These are phyloP conservation scores for Podila epicladia DNA, from an alignment of 192 early-diverging fungal species.

Conservation along the genomic window DNA sequence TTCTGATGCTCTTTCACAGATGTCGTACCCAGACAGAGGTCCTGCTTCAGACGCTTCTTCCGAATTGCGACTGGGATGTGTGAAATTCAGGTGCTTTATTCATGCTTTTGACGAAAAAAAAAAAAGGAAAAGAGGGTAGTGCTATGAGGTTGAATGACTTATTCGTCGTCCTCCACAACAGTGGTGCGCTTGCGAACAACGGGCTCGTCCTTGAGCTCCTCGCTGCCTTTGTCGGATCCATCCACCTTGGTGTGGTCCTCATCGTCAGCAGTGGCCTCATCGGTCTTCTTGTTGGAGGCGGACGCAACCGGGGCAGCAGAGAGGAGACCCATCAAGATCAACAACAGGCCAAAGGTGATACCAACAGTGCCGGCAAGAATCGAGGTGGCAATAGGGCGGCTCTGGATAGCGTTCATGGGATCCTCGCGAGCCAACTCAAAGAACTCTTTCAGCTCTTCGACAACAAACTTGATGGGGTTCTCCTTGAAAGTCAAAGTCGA, in stretches of 20 bases:
- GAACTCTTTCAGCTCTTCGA: slow-evolving; percentile 24
- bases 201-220: slow-evolving; percentile 11
- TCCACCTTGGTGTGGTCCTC: slow-evolving; percentile 11
- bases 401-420: slow-evolving; percentile 12
- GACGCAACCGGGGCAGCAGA: not conserved
- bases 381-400: not conserved
- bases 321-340: slow-evolving; percentile 19
- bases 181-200: slow-evolving; percentile 13
- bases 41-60: too few relatives aligned
- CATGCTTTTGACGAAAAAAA: not conserved
- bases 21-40: too few relatives aligned
- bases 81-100: too few relatives aligned
- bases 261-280: slow-evolving; percentile 32
- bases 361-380: slow-evolving; percentile 9
- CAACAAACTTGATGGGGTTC: slow-evolving; percentile 16
- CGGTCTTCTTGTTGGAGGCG: slow-evolving; percentile 24
- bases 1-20: too few relatives aligned
- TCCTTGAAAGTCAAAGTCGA: slow-evolving; percentile 12
- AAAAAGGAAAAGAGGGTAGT: not conserved
- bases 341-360: slow-evolving; percentile 9
- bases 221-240: not conserved
- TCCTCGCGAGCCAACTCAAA: slow-evolving; percentile 9
- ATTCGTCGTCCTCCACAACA: not conserved
- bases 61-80: too few relatives aligned
- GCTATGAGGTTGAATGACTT: not conserved